Conservation (phyloP, 495 filamentous ascomycete genomes). For the Aspergillus sparsus region DNA sequence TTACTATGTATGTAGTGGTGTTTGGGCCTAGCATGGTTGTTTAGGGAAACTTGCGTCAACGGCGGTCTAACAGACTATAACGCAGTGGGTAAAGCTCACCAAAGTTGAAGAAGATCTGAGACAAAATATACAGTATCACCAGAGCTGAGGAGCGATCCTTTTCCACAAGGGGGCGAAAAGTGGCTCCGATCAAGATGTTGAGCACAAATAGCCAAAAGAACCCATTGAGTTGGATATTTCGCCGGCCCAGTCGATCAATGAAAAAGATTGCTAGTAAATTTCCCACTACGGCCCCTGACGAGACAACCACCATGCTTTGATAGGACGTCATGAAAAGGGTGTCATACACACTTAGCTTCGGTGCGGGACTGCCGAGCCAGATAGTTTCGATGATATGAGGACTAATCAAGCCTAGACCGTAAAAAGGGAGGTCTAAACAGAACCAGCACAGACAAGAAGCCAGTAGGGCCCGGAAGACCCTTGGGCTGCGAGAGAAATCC, state of each 20-base stretch:
- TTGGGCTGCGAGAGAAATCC: neutral
- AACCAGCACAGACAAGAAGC: constrained; percentile 20
- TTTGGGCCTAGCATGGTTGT: constrained; percentile 13
- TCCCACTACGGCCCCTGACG: constrained; percentile 17
- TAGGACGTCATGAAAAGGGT: constrained; percentile 5
- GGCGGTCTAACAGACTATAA: no score
- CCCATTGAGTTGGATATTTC: constrained; percentile 16
- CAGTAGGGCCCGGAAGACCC: constrained; percentile 6
- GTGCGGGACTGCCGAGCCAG: constrained; percentile 7
- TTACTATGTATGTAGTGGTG: constrained; percentile 20
- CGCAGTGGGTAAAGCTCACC: constrained; percentile 3
- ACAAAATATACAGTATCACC: constrained; percentile 16
- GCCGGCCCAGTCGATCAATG: constrained; percentile 18
- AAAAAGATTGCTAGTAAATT: constrained; percentile 13
- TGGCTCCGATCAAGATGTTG: constrained; percentile 13
- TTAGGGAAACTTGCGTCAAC: neutral
- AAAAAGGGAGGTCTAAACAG: constrained; percentile 17
- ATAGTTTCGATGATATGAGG: constrained; percentile 15
- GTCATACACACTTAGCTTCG: constrained; percentile 4
- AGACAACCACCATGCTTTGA: constrained; percentile 19
- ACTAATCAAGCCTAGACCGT: constrained; percentile 18
- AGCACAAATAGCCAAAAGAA: constrained; percentile 17
- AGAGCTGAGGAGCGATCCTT: constrained; percentile 8
- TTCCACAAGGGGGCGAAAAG: constrained; percentile 1
- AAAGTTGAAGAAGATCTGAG: constrained; percentile 22